Evolutionary conservation across 768 basidiomycete species (phyloP), one percentile per base, ranked within the genome.

Genomic region (Asterophora parasitica): DNA sequence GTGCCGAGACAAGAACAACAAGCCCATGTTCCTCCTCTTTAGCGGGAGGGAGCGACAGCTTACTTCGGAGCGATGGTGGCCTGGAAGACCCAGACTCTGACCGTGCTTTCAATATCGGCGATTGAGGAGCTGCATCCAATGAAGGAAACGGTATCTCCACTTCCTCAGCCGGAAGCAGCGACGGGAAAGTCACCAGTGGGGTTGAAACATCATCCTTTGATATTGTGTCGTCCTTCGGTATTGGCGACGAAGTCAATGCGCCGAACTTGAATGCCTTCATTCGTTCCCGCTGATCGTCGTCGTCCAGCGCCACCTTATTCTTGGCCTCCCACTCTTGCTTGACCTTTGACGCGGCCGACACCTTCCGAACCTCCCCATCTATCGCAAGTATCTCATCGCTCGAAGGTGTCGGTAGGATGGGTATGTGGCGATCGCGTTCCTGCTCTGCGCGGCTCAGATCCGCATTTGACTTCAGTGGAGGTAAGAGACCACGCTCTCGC

Each of bases 401-500:
- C 4, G 42, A 53, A 4, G 50, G 40, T 4, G 59, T 30, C 3
- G 56, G 36, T 13, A 73, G 54, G n/a, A 71, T 55, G 4, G 72
- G 72, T 7, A 76, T 67, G 1, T 58, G 58, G 7, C 30, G 58
- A 60, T 71, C 68, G 35, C 60, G 65, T 49, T 70, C 61, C 37
- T 44, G 66, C 53, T 71, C 76, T 59, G 62, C 68, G 19, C 58
- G 65, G 62, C 62, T 76, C 43, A 73, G 70, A 61, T 63, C 72
- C 54, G 63, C 75, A 36, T 67, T 72, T 4, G 70, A 61, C 13
- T 58, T 57, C 20, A 74, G 63, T 7, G 76, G 73, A 17, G 83
- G 81, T 2, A 78, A 65, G 32, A 85, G 66, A 0, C 82, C 82
- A 27, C 81, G 74, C 54, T 75, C 81, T 10, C 82, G 74, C 16